These are phyloP conservation scores for Venturia oleaginea DNA, from an alignment of 2,329 filamentous ascomycete species.

Conservation along the genomic window DNA sequence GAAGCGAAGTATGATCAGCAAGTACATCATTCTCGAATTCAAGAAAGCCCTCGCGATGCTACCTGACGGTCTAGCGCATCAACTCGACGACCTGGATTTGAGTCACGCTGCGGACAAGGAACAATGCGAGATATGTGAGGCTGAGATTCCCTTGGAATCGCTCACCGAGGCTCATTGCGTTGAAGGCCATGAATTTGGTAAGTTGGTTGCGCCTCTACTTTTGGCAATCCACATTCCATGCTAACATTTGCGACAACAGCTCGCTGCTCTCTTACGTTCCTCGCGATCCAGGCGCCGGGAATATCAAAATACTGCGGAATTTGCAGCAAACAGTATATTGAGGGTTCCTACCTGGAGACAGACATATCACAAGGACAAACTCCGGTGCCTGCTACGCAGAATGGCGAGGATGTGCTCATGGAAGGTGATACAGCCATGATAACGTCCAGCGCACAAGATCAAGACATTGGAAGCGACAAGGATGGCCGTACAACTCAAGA, in stretches of 20 bases:
- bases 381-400: neutral
- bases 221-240: slow-evolving; percentile 3
- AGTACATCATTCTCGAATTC: slow-evolving; percentile 5
- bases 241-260: slow-evolving; percentile 24
- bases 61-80: neutral
- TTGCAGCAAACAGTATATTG: slow-evolving; percentile 41
- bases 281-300: slow-evolving; percentile 46
- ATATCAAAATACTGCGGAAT: slow-evolving; percentile 45
- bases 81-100: slow-evolving; percentile 10
- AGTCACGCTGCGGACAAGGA: slow-evolving; percentile 28
- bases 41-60: neutral
- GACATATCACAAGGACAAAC: neutral
- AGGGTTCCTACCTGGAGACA: neutral
- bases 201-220: slow-evolving; percentile 17
- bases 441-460: neutral
- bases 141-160: slow-evolving; percentile 39
- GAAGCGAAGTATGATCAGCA: neutral
- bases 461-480: neutral
- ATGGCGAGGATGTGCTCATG: neutral
- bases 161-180: slow-evolving; percentile 38
- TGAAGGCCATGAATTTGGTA: slow-evolving; percentile 44
- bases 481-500: neutral
- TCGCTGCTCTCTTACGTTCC: slow-evolving; percentile 46
- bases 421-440: neutral
- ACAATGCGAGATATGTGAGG: slow-evolving; percentile 44